A percentile compares a stretch with the other conserved stretches of the same genome.
These are phyloP conservation scores for Gastroboletus turbinatus DNA, from an alignment of 1,284 basidiomycete genomes.

Conservation along the genomic window DNA sequence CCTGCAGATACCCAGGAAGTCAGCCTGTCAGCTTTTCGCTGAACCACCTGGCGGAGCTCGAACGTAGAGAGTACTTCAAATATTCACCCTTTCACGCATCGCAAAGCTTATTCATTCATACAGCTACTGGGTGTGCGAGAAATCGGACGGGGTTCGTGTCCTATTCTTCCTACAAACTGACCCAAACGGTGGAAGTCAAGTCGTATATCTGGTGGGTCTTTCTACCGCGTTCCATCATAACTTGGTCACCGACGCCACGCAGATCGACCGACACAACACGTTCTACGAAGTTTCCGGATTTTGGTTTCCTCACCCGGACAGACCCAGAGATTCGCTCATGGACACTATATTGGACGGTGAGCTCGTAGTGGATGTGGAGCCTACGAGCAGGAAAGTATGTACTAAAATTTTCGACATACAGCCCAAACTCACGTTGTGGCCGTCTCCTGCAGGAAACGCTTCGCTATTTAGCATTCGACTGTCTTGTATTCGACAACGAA, in stretches of 20 bases:
- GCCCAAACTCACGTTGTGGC: slow-evolving; percentile 7
- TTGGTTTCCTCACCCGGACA: slow-evolving; percentile 86
- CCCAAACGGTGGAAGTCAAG: slow-evolving; percentile 61
- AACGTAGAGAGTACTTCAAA: slow-evolving; percentile 74
- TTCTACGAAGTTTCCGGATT: slow-evolving; percentile 78
- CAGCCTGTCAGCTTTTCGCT: slow-evolving; percentile 88
- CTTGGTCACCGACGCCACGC: slow-evolving; percentile 8
- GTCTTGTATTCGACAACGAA: slow-evolving; percentile 83
- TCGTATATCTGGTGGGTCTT: slow-evolving; percentile 74
- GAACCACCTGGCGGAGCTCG: slow-evolving; percentile 71
- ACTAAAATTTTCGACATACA: neutral
- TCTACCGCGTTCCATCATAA: neutral
- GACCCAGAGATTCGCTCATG: slow-evolving; percentile 60
- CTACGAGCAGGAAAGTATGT: slow-evolving; percentile 63
- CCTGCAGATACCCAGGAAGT: slow-evolving; percentile 82
- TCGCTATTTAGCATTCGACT: slow-evolving; percentile 90
- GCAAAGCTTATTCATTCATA: slow-evolving; percentile 12
- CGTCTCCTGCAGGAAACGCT: slow-evolving; percentile 62
- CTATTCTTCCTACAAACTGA: slow-evolving; percentile 84
- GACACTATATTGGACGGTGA: slow-evolving; percentile 94
- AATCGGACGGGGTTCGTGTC: slow-evolving; percentile 96
- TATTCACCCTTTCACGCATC: slow-evolving; percentile 1
- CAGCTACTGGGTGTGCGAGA: slow-evolving; percentile 99
- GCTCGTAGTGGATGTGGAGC: slow-evolving; percentile 89
- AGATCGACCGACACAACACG: slow-evolving; percentile 95